Conservation (phyloP, 2,329 filamentous ascomycete genomes). For the Penicillium sp. region DNA sequence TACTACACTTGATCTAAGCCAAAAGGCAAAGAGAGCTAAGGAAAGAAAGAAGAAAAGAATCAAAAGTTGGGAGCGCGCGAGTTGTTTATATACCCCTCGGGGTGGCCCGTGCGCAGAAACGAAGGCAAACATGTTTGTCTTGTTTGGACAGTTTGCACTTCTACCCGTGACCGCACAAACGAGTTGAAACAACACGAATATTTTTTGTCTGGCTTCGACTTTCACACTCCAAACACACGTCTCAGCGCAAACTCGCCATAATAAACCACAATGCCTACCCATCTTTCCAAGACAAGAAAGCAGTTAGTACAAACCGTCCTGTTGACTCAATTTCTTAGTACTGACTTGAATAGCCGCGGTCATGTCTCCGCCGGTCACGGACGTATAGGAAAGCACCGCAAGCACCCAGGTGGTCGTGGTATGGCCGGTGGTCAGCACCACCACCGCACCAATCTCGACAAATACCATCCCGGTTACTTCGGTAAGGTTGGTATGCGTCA, state of each 20-base stretch:
- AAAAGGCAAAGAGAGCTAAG: conserved; percentile 53
- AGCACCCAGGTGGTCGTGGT: conserved; percentile 75
- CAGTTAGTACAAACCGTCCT: conserved; percentile 16
- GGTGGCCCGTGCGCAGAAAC: conserved; percentile 19
- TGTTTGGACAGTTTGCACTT: conserved; percentile 7
- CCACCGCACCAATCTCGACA: conserved; percentile 87
- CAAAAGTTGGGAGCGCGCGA: conserved; percentile 22
- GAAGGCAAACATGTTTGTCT: conserved; percentile 10
- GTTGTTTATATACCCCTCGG: conserved; percentile 27
- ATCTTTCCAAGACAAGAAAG: conserved; percentile 49
- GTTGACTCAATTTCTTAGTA: background rate
- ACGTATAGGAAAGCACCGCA: conserved; percentile 98
- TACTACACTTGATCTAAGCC: conserved; percentile 93
- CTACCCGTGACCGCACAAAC: conserved; percentile 8
- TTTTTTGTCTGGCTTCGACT: background rate
- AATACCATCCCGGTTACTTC: conserved; percentile 99
- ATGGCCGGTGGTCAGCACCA: conserved; percentile 98
- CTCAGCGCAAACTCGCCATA: background rate
- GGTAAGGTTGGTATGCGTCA: conserved; percentile 93
- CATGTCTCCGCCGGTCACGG: conserved; percentile 98
- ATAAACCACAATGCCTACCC: conserved; percentile 41
- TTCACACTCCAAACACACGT: background rate
- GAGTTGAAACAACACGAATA: background rate
- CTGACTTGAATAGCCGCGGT: conserved; percentile 61
- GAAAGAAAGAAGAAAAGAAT: conserved; percentile 38